A percentile compares a stretch with the other conserved stretches of the same genome.
Evolutionary conservation across 2,329 filamentous ascomycete species (phyloP).

Genomic region (Neofusicoccum ribis): DNA sequence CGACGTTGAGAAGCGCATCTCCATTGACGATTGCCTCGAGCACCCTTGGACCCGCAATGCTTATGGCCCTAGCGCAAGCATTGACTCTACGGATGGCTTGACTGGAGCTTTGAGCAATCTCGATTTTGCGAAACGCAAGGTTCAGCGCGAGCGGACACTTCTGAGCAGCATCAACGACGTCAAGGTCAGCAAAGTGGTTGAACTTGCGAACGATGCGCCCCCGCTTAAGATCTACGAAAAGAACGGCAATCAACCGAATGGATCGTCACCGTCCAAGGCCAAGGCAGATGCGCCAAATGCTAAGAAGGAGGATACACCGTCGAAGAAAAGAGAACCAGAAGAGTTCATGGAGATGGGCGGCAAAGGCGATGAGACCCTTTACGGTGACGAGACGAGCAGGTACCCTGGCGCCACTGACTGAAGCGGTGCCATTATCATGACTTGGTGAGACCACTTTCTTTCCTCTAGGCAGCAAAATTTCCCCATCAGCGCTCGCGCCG

Average conservation of each 20-base stretch:
- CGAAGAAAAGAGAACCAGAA: constrained; percentile 63
- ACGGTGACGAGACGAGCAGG: constrained; percentile 56
- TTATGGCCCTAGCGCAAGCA: constrained; percentile 46
- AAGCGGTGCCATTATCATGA: neutral
- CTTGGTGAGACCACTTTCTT: neutral
- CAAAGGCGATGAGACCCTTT: constrained; percentile 79
- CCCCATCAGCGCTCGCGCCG: neutral
- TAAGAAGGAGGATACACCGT: constrained; percentile 64
- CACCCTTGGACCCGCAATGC: constrained; percentile 77
- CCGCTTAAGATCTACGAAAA: constrained; percentile 42
- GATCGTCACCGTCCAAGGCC: constrained; percentile 9
- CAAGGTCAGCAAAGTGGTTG: constrained; percentile 59
- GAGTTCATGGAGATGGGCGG: constrained; percentile 87
- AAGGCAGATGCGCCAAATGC: constrained; percentile 20
- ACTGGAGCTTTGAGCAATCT: constrained; percentile 81
- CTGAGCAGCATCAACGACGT: constrained; percentile 80
- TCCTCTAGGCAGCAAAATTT: neutral
- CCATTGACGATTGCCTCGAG: constrained; percentile 83
- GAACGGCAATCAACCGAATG: constrained; percentile 29
- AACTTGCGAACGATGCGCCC: constrained; percentile 54
- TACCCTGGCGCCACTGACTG: constrained; percentile 3
- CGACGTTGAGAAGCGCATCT: constrained; percentile 78
- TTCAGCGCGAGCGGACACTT: constrained; percentile 79
- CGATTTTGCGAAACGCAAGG: constrained; percentile 80
- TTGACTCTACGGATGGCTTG: constrained; percentile 86